These are phyloP conservation scores for Yarrowia sp. DNA, from an alignment of 805 yeast species.

Conservation along the genomic window DNA sequence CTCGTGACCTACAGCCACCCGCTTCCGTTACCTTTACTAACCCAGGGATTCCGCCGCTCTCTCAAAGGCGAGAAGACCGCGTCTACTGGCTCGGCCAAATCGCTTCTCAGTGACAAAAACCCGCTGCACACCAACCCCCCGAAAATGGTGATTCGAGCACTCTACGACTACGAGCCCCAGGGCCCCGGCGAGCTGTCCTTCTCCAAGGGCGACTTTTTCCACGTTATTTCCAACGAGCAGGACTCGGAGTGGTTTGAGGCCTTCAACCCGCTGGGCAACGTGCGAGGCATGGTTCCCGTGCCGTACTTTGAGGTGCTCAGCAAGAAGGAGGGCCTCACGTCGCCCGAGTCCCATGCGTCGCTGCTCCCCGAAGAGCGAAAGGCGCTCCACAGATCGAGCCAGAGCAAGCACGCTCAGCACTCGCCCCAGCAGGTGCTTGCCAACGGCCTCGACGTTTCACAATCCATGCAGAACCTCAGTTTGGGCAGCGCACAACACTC, in stretches of 20 bases:
- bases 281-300: constrained; percentile 86
- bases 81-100: constrained; percentile 42
- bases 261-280: constrained; percentile 78
- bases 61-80: constrained; percentile 49
- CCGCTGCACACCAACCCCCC: constrained; percentile 60
- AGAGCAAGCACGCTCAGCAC: constrained; percentile 35
- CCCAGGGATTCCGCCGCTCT: constrained; percentile 49
- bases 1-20: neutral
- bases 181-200: constrained; percentile 83
- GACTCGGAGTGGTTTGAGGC: constrained; percentile 83
- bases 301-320: constrained; percentile 71
- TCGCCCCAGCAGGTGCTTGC: constrained; percentile 37
- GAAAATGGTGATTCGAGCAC: constrained; percentile 82
- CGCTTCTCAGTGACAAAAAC: constrained; percentile 41
- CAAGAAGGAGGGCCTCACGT: constrained; percentile 18
- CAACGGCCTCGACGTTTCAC: constrained; percentile 29
- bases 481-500: neutral
- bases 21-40: neutral
- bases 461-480: constrained; percentile 29
- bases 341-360: constrained; percentile 1
- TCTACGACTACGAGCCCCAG: constrained; percentile 76
- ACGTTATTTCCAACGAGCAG: constrained; percentile 68
- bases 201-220: constrained; percentile 84
- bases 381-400: constrained; percentile 38
- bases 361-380: constrained; percentile 38